Evolutionary conservation across 192 early-diverging fungal species (phyloP).

Genomic region (Podila minutissima): DNA sequence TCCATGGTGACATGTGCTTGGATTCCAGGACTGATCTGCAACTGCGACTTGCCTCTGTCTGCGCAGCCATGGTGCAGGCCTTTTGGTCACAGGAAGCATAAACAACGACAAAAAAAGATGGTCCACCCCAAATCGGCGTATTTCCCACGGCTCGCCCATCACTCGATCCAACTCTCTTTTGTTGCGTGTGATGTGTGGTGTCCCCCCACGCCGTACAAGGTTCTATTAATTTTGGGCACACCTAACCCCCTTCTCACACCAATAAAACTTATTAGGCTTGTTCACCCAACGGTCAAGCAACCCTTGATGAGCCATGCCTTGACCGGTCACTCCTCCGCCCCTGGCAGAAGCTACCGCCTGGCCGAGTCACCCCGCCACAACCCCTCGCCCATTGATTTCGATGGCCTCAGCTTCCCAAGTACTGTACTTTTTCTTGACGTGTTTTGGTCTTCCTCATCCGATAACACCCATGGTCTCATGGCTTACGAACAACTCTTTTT

Average conservation of each 20-base stretch:
- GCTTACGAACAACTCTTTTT: neutral
- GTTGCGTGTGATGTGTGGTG: no score
- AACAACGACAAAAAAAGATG: neutral
- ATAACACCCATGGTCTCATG: neutral
- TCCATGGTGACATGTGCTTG: no score
- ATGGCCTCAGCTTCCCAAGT: slow-evolving; percentile 88
- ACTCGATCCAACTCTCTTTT: slow-evolving; percentile 5
- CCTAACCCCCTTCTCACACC: neutral
- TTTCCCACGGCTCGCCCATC: slow-evolving; percentile 1
- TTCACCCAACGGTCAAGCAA: slow-evolving; percentile 14
- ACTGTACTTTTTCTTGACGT: slow-evolving; percentile 52
- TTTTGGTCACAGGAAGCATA: neutral
- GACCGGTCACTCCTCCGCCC: slow-evolving; percentile 16
- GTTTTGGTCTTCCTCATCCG: neutral
- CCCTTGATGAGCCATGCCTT: slow-evolving; percentile 19
- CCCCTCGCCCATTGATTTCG: slow-evolving; percentile 65
- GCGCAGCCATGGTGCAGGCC: neutral
- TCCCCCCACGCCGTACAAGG: neutral
- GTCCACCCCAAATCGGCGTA: neutral
- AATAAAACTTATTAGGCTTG: neutral
- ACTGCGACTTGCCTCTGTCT: no score
- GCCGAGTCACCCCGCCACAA: slow-evolving; percentile 22
- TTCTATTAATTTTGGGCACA: slow-evolving; percentile 6
- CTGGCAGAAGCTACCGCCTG: slow-evolving; percentile 6
- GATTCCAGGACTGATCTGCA: no score